Evolutionary conservation across 129 eudicot genomes (phyloP).

Genomic region (Pseudognaphalium luteoalbum): DNA sequence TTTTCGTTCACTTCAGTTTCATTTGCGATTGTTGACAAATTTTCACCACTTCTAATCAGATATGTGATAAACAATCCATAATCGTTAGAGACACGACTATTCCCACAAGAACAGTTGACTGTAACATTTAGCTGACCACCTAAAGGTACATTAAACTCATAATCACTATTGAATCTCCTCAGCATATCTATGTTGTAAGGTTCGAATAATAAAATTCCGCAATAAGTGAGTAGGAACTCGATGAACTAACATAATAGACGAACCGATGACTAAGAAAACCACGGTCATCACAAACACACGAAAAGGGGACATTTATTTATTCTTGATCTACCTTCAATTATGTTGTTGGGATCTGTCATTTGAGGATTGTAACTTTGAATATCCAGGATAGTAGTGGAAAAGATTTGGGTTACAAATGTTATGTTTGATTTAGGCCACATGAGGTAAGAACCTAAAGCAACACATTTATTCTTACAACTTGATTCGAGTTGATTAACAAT

Average conservation of each 20-base stretch:
- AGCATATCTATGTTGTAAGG: slow-evolving; percentile 56
- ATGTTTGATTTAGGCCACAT: slow-evolving; percentile 36
- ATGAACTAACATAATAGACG: slow-evolving; percentile 31
- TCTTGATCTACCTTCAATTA: slow-evolving; percentile 31
- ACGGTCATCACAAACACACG: slow-evolving; percentile 49
- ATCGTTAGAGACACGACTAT: slow-evolving; percentile 48
- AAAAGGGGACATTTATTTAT: slow-evolving; percentile 53
- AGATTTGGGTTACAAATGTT: slow-evolving; percentile 40
- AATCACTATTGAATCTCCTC: slow-evolving; percentile 39
- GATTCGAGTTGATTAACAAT: slow-evolving; percentile 36
- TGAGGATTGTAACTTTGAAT: slow-evolving; percentile 53
- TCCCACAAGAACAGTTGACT: slow-evolving; percentile 77
- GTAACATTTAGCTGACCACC: slow-evolving; percentile 40
- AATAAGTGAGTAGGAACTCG: slow-evolving; percentile 33
- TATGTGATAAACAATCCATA: slow-evolving; percentile 74
- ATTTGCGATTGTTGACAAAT: slow-evolving; percentile 49
- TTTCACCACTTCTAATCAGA: slow-evolving; percentile 60
- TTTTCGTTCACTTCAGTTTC: slow-evolving; percentile 36
- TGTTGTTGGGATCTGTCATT: slow-evolving; percentile 51
- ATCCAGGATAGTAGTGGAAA: slow-evolving; percentile 33
- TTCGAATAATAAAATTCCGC: slow-evolving; percentile 38
- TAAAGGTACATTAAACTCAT: slow-evolving; percentile 20
- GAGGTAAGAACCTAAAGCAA: slow-evolving; percentile 53
- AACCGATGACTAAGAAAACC: slow-evolving; percentile 53
- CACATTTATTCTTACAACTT: slow-evolving; percentile 38